Percentiles rank a stretch among this genome's conserved stretches.
Conservation (phyloP, 805 yeast species). For the Pichia thaimueangensis region DNA sequence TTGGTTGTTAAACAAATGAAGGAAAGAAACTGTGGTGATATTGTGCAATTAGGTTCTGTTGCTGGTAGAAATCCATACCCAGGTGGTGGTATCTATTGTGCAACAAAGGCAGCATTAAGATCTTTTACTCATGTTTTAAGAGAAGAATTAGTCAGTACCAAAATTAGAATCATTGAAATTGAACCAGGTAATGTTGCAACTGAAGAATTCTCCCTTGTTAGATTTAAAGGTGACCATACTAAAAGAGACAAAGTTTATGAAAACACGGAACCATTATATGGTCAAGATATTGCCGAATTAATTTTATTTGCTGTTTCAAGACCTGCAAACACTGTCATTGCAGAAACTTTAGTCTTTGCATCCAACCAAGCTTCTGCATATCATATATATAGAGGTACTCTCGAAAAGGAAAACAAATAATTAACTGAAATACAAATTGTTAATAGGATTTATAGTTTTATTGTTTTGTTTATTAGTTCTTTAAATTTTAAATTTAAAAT, state of each 20-base stretch:
- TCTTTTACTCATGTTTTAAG: constrained; percentile 63
- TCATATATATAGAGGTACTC: constrained; percentile 42
- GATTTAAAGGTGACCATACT: constrained; percentile 55
- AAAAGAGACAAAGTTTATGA: constrained; percentile 61
- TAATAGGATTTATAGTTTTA: no score
- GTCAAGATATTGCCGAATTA: constrained; percentile 70
- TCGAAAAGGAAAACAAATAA: constrained; percentile 13
- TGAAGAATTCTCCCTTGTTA: constrained; percentile 55
- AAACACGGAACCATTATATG: constrained; percentile 63
- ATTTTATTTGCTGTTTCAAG: constrained; percentile 64
- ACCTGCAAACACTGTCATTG: constrained; percentile 65
- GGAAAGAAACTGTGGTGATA: constrained; percentile 63
- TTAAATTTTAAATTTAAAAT: no score
- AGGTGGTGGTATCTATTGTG: constrained; percentile 73
- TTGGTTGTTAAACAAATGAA: constrained; percentile 67
- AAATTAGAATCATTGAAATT: constrained; percentile 62
- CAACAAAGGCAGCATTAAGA: constrained; percentile 66
- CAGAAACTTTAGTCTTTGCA: constrained; percentile 79
- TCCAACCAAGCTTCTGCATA: constrained; percentile 77
- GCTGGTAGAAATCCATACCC: constrained; percentile 79
- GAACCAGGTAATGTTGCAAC: constrained; percentile 81
- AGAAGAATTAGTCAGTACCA: constrained; percentile 46
- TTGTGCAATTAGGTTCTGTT: constrained; percentile 68
- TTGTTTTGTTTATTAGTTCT: no score
- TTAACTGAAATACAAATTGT: no score